These are phyloP conservation scores for Mycena haematopus DNA, from an alignment of 768 basidiomycete genomes.

Conservation along the genomic window DNA sequence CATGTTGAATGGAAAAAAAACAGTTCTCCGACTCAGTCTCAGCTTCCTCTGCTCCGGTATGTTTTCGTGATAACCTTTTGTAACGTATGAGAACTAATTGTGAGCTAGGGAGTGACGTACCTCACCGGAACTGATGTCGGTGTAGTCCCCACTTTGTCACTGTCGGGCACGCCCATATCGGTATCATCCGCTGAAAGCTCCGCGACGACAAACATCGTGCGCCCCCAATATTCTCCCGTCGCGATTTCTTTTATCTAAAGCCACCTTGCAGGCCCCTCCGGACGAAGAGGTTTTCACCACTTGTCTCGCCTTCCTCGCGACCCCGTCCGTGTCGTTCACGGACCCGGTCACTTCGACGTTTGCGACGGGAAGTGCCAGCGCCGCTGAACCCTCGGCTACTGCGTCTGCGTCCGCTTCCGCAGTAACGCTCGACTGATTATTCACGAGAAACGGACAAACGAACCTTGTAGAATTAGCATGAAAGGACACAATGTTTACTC, in stretches of 20 bases:
- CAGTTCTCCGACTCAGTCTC: background rate
- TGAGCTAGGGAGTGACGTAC: background rate
- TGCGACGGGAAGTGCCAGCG: too few relatives aligned
- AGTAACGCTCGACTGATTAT: too few relatives aligned
- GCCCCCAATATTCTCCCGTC: background rate
- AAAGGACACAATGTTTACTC: too few relatives aligned
- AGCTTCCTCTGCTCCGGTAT: background rate
- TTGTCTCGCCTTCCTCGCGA: constrained; percentile 11
- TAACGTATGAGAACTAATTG: background rate
- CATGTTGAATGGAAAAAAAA: background rate
- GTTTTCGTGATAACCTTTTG: too few relatives aligned
- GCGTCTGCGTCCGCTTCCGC: too few relatives aligned
- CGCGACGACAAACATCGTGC: background rate
- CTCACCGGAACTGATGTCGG: background rate
- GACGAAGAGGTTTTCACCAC: constrained; percentile 3
- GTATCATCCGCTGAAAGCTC: background rate
- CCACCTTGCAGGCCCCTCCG: background rate
- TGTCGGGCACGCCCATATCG: background rate
- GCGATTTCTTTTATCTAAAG: too few relatives aligned
- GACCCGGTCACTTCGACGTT: too few relatives aligned
- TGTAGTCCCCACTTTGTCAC: background rate
- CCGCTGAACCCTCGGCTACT: too few relatives aligned
- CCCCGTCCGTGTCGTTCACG: background rate
- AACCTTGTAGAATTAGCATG: too few relatives aligned
- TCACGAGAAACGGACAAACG: too few relatives aligned